A percentile compares a stretch with the other conserved stretches of the same genome.
phyloP scores from a whole-genome alignment of 495 filamentous ascomycete genomes.

The Daldinia bambusicola region DNA sequence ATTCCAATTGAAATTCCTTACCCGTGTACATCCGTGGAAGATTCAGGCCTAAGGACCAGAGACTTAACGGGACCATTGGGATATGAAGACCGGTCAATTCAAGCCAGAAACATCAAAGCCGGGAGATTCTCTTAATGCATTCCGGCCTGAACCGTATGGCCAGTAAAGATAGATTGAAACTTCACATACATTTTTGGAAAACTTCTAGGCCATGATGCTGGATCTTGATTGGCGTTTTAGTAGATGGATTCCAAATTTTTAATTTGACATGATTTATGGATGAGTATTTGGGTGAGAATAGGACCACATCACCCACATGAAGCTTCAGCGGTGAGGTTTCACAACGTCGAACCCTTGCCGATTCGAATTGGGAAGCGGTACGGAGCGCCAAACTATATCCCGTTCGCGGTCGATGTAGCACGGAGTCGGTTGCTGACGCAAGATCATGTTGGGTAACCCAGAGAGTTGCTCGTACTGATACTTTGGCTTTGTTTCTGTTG shows the following conservation, averaged over 20 bases:
- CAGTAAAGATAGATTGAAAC: background rate
- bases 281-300: background rate
- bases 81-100: background rate
- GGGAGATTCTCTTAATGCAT: background rate
- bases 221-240: background rate
- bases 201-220: background rate
- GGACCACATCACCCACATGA: background rate
- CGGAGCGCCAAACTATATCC: too few relatives aligned
- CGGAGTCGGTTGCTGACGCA: conserved; percentile 14
- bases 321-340: background rate
- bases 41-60: background rate
- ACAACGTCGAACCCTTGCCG: background rate
- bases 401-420: background rate
- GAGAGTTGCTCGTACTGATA: background rate
- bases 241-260: background rate
- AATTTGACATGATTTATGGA: conserved; percentile 4
- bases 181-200: background rate
- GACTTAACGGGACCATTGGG: background rate
- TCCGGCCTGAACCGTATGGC: background rate
- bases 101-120: background rate
- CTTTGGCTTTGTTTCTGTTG: background rate
- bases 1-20: background rate
- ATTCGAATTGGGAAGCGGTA: background rate
- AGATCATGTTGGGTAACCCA: conserved; percentile 12
- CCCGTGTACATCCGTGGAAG: background rate